These are phyloP conservation scores for Chlorella ohadii DNA, from an alignment of 139 green algal genomes.

Conservation along the genomic window DNA sequence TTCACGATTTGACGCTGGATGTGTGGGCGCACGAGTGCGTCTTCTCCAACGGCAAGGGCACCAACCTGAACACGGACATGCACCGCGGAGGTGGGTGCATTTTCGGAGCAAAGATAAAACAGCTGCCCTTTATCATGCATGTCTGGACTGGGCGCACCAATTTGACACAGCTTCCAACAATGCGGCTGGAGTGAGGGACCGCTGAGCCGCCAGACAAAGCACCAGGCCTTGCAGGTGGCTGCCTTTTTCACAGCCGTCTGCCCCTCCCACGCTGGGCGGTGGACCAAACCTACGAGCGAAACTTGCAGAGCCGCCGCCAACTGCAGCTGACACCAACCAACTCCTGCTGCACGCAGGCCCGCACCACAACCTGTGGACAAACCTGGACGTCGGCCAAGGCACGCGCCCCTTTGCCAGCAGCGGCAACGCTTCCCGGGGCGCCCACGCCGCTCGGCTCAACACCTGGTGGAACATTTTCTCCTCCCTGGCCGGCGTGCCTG, in stretches of 20 bases:
- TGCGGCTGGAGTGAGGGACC: no score
- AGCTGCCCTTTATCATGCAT: no score
- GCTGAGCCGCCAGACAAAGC: no score
- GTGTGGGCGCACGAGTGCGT: slow-evolving; percentile 12
- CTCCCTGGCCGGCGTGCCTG: no score
- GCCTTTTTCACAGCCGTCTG: no score
- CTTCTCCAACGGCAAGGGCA: background rate
- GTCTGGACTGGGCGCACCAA: no score
- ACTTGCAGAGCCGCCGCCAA: no score
- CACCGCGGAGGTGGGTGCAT: slow-evolving; percentile 14
- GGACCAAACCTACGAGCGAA: no score
- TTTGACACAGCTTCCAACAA: no score
- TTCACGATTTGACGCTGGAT: slow-evolving; percentile 19
- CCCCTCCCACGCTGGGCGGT: no score
- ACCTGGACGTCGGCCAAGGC: background rate
- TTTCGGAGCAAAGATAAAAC: no score
- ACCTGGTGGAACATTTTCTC: slow-evolving; percentile 1
- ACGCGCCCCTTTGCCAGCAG: slow-evolving; percentile 3
- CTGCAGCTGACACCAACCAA: background rate
- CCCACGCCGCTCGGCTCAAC: background rate
- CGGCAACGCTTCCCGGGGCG: background rate
- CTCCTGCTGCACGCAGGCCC: background rate
- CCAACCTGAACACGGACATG: slow-evolving; percentile 6
- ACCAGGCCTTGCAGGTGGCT: no score
- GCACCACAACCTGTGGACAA: slow-evolving; percentile 24